These are phyloP conservation scores for Carex sylvatica DNA, from an alignment of 202 grass and related monocot genomes.

Conservation along the genomic window DNA sequence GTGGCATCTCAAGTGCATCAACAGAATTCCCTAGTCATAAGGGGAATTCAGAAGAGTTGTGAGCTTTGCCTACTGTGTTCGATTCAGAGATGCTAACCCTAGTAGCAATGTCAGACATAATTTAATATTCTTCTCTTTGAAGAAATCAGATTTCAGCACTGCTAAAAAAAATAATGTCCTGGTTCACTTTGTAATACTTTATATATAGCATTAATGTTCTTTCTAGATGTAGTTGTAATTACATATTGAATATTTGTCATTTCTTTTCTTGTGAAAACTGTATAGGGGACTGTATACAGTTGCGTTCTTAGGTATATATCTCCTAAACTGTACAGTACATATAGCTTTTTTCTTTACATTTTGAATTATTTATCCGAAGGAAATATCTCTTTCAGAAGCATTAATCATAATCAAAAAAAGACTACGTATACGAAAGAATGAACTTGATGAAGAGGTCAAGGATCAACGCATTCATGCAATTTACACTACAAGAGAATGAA, in stretches of 20 bases:
- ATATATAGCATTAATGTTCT: background rate
- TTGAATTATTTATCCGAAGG: background rate
- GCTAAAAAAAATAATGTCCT: background rate
- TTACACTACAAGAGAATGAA: background rate
- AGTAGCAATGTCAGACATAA: background rate
- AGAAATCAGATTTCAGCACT: slow-evolving; percentile 6
- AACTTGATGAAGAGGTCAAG: background rate
- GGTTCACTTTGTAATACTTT: background rate
- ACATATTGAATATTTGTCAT: background rate
- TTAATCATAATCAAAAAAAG: background rate
- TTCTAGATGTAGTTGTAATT: background rate
- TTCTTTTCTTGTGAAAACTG: background rate
- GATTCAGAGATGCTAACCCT: background rate
- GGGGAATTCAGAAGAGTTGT: slow-evolving; percentile 23
- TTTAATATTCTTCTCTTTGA: slow-evolving; percentile 10
- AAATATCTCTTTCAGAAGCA: background rate
- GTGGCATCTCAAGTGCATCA: background rate
- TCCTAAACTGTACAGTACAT: no score
- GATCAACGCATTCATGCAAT: background rate
- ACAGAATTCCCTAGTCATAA: background rate
- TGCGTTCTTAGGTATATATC: background rate
- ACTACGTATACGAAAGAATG: background rate
- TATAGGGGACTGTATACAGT: background rate
- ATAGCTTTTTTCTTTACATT: no score
- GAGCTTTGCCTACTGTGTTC: background rate